Evolutionary conservation across 1,284 basidiomycete species (phyloP).

Genomic region (Marasmius oreades): DNA sequence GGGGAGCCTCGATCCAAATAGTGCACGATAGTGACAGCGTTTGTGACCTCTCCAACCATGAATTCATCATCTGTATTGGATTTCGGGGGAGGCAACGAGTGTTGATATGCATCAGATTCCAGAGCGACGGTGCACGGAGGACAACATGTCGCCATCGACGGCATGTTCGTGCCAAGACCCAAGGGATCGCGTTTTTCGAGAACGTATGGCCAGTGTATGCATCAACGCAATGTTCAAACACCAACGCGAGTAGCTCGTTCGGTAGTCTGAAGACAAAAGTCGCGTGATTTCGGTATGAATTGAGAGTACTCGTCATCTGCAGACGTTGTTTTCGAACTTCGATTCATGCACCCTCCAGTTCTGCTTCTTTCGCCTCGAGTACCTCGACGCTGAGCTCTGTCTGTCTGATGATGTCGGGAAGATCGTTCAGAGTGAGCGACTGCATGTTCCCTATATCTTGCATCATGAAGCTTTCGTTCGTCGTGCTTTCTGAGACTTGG

Average conservation of each 20-base stretch:
- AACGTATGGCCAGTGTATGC: background rate
- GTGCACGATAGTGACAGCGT: background rate
- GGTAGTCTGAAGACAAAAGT: background rate
- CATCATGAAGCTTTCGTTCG: too few species aligned
- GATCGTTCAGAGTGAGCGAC: too few species aligned
- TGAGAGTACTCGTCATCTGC: too few species aligned
- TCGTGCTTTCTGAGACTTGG: too few species aligned
- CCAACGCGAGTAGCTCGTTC: background rate
- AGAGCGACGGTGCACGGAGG: background rate
- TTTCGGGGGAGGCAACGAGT: background rate
- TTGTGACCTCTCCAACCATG: background rate
- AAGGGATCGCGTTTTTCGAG: background rate
- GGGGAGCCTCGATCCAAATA: too few species aligned
- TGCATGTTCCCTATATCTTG: too few species aligned
- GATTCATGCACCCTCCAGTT: too few species aligned
- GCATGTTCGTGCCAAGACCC: background rate
- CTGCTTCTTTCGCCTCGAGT: too few species aligned
- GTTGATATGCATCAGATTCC: background rate
- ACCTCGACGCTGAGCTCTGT: too few species aligned
- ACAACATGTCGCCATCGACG: background rate
- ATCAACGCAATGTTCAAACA: background rate
- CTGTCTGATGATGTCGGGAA: too few species aligned
- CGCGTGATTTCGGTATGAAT: background rate
- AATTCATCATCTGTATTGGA: background rate
- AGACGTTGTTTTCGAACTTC: too few species aligned